Base-by-base conservation (phyloP, 768 basidiomycete genomes). In the Amanita subjunquillea region DNA sequence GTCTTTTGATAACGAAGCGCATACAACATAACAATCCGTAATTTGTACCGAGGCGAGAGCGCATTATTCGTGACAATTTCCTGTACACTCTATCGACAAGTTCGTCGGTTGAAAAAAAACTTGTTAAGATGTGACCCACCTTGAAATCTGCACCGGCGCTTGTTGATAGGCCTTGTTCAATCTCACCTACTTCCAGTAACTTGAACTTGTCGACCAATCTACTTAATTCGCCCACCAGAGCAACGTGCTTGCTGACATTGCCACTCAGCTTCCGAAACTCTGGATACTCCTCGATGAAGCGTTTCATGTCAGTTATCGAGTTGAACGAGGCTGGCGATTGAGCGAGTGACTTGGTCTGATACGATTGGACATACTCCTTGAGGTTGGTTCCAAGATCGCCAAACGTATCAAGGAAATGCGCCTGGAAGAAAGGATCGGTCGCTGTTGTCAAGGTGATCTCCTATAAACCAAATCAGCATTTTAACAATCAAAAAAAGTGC, bases 181-280 rank as follows among this genome's bases (percentile, higher is more conserved):
- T 79, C 71, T 99, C 96, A 25, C 91, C 91, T 2, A 94, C 79
- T 46, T 90, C 91, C 52, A 99, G 71, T 42, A 98, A 69, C 62
- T 86, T 89, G 61, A 94, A 87, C 54, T 82, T 72, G 49, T 82
- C 88, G 13, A 98, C 92, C 43, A 98, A 68, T 55, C 95, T 75
- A 62, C 92, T 95, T 55, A 99, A 75, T 65, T 99, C 96, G 10
- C 96, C 95, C 0, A 99, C 96, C 22, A 99, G 69, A 6, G 95
- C 91, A 20, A 98, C 96, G 61, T 98, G 96, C 68, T 98, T 99
- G 72, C 91, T 95, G 29, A 99, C 96, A 65, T 99, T 99, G 7
- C 94, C 94, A 1, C 96, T 93, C 29, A 99, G 76, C 64, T 94
- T 94, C 59, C 86, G 77, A 62, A 98, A 97, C 67, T 99, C 96